Conservation (phyloP, 495 filamentous ascomycete genomes). For the Bryoglossum gracile region DNA sequence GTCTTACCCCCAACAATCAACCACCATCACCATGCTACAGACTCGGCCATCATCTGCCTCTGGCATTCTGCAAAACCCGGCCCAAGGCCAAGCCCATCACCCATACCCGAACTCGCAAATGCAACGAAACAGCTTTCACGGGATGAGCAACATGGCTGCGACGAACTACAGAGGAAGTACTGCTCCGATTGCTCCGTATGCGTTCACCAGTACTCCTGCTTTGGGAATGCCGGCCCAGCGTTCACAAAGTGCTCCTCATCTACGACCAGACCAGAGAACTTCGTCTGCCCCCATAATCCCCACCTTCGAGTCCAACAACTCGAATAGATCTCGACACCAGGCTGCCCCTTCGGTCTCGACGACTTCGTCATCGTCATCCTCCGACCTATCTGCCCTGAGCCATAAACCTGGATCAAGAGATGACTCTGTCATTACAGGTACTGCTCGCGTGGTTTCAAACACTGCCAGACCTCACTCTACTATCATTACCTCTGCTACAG, state of each 20-base stretch:
- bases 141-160: constrained; percentile 41
- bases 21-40: constrained; percentile 75
- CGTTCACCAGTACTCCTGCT: constrained; percentile 71
- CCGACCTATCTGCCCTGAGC: constrained; percentile 26
- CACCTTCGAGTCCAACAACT: constrained; percentile 38
- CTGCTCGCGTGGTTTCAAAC: constrained; percentile 23
- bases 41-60: constrained; percentile 66
- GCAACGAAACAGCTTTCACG: constrained; percentile 60
- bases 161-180: constrained; percentile 62
- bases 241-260: constrained; percentile 47
- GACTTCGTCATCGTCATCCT: constrained; percentile 41
- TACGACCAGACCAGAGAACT: constrained; percentile 60
- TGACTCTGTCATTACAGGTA: constrained; percentile 32
- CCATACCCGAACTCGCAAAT: constrained; percentile 51
- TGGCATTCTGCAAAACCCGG: constrained; percentile 49
- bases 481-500: constrained; percentile 14
- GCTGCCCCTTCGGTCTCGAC: constrained; percentile 56
- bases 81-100: constrained; percentile 47
- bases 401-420: constrained; percentile 21
- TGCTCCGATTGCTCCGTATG: constrained; percentile 74
- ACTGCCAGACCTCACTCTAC: constrained; percentile 19
- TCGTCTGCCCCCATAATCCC: constrained; percentile 55
- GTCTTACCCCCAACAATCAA: constrained; percentile 75
- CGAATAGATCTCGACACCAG: constrained; percentile 47
- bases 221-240: constrained; percentile 53